Conservation (phyloP, 83 land plant genomes). For the Larix sibirica region DNA sequence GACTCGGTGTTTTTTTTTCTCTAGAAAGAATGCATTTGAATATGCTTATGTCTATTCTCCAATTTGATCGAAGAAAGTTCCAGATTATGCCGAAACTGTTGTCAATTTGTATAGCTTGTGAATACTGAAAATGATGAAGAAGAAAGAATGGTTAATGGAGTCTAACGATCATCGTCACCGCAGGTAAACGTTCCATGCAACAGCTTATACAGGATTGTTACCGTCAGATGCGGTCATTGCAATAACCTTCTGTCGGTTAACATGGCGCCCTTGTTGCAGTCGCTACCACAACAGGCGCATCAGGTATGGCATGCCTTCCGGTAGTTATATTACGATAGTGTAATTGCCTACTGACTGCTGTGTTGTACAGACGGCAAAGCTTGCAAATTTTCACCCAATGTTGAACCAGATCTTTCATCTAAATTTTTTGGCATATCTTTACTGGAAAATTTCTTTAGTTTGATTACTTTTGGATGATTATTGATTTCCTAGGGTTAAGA, state of each 20-base stretch:
- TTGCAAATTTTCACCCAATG: background rate
- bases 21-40: no score
- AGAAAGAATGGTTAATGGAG: no score
- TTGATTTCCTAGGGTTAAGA: no score
- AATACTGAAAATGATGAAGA: no score
- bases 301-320: background rate
- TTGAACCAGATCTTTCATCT: background rate
- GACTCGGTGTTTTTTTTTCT: no score
- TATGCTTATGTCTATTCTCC: no score
- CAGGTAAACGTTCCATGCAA: conserved; percentile 71
- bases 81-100: no score
- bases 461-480: no score
- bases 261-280: conserved; percentile 29
- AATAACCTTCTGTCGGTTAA: conserved; percentile 59
- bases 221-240: conserved; percentile 68
- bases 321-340: background rate
- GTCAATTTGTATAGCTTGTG: no score
- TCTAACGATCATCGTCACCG: background rate
- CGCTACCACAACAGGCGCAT: background rate
- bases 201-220: conserved; percentile 49
- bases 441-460: no score
- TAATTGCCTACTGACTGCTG: background rate
- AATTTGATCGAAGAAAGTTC: no score
- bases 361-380: background rate
- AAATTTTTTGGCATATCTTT: background rate